phyloP scores from a whole-genome alignment of 331 rosid genomes.

The Rosa hybrid region DNA sequence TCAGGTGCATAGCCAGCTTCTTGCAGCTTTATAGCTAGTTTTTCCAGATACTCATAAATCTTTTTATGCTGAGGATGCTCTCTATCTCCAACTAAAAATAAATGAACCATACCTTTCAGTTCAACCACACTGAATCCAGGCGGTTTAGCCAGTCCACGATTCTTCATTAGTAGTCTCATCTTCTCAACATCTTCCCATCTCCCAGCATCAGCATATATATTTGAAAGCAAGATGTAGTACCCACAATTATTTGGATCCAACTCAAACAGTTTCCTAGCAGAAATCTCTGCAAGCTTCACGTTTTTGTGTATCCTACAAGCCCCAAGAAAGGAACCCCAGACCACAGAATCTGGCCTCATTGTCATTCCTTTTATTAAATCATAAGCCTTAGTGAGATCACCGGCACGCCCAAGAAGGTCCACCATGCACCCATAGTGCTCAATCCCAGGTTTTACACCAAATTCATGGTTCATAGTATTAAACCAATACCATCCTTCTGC shows the following conservation, averaged over 20 bases:
- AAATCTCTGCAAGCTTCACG: constrained; percentile 74
- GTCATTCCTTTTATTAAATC: constrained; percentile 73
- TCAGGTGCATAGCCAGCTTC: constrained; percentile 66
- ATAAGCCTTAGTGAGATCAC: constrained; percentile 66
- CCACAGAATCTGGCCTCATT: constrained; percentile 66
- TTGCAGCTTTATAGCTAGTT: constrained; percentile 61
- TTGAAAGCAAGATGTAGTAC: constrained; percentile 75
- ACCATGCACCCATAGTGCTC: constrained; percentile 92
- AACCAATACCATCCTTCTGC: constrained; percentile 89
- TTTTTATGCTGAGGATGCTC: constrained; percentile 73
- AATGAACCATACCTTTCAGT: constrained; percentile 69
- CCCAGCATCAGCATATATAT: constrained; percentile 84
- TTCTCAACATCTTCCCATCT: constrained; percentile 83
- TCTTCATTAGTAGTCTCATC: constrained; percentile 73
- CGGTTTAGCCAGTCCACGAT: constrained; percentile 58
- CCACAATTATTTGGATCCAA: constrained; percentile 75
- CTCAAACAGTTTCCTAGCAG: constrained; percentile 67
- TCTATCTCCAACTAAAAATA: constrained; percentile 80
- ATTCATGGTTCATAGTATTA: constrained; percentile 57
- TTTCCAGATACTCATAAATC: constrained; percentile 62
- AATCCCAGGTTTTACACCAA: constrained; percentile 68
- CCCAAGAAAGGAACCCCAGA: constrained; percentile 91
- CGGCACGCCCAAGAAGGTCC: constrained; percentile 87
- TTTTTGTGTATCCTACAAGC: constrained; percentile 85
- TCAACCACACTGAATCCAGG: constrained; percentile 89